Conservation (phyloP, 345 rosid genomes). For the Eutrema heterophyllum region DNA sequence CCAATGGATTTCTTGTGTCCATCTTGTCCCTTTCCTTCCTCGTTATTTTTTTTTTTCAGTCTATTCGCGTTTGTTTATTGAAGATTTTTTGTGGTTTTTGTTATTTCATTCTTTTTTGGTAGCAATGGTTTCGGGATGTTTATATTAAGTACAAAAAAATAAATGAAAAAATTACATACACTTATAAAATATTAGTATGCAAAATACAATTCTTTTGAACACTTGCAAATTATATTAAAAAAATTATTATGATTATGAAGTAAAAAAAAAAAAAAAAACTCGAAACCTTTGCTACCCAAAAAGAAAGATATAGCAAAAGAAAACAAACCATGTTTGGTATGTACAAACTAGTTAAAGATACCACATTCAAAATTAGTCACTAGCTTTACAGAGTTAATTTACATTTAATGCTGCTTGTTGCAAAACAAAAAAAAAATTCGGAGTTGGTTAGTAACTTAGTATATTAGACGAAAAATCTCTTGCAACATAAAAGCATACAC, state of each 20-base stretch:
- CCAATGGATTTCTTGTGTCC: constrained; percentile 50
- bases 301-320: background rate
- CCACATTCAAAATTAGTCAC: background rate
- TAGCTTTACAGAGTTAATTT: background rate
- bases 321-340: background rate
- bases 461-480: too few species aligned
- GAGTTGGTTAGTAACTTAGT: too few species aligned
- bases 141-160: background rate
- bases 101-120: background rate
- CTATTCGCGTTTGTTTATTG: background rate
- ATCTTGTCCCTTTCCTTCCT: constrained; percentile 21
- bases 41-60: background rate
- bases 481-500: too few species aligned
- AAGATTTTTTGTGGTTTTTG: constrained; percentile 6
- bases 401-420: too few species aligned
- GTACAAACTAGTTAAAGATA: background rate
- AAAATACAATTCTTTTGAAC: background rate
- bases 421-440: too few species aligned
- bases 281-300: background rate
- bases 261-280: background rate
- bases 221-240: background rate
- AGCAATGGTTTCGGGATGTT: background rate
- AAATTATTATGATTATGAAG: background rate
- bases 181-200: background rate
- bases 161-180: background rate